A percentile compares a stretch with the other conserved stretches of the same genome.
Conservation (phyloP, 805 yeast genomes). For the Candida multigemmis region DNA sequence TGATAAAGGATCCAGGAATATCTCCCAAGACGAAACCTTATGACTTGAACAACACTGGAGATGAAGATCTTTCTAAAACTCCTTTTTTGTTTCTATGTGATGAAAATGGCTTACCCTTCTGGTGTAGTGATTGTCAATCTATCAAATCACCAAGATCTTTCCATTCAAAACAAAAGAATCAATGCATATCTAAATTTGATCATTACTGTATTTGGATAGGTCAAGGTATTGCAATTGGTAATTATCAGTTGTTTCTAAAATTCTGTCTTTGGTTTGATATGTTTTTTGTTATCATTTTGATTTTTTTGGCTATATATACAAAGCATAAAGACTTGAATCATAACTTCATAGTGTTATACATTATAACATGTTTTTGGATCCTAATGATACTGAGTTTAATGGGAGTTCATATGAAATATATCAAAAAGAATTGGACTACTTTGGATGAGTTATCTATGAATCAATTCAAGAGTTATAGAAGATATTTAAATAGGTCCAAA, state of each 20-base stretch:
- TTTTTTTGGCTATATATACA: slow-evolving; percentile 16
- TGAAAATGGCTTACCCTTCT: slow-evolving; percentile 62
- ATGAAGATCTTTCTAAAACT: slow-evolving; percentile 19
- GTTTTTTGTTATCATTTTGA: slow-evolving; percentile 21
- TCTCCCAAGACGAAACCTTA: slow-evolving; percentile 27
- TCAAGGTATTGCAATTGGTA: slow-evolving; percentile 55
- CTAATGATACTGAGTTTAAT: slow-evolving; percentile 36
- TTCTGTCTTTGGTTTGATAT: slow-evolving; percentile 31
- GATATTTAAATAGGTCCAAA: slow-evolving; percentile 7
- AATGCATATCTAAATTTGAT: slow-evolving; percentile 70
- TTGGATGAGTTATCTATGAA: slow-evolving; percentile 43
- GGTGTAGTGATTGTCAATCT: slow-evolving; percentile 62
- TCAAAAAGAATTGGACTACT: slow-evolving; percentile 43
- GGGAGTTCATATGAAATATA: slow-evolving; percentile 34
- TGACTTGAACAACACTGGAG: slow-evolving; percentile 12
- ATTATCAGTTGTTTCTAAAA: slow-evolving; percentile 52
- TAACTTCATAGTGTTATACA: slow-evolving; percentile 40
- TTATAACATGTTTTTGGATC: slow-evolving; percentile 36
- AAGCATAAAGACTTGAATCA: slow-evolving; percentile 23
- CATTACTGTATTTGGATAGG: slow-evolving; percentile 83
- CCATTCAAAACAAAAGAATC: slow-evolving; percentile 48
- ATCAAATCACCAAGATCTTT: slow-evolving; percentile 62
- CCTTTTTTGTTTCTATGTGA: slow-evolving; percentile 65
- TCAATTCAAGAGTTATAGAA: slow-evolving; percentile 21
- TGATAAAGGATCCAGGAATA: slow-evolving; percentile 51